phyloP scores from a whole-genome alignment of 1,284 basidiomycete genomes.

The Tilletiopsis washingtonensis region DNA sequence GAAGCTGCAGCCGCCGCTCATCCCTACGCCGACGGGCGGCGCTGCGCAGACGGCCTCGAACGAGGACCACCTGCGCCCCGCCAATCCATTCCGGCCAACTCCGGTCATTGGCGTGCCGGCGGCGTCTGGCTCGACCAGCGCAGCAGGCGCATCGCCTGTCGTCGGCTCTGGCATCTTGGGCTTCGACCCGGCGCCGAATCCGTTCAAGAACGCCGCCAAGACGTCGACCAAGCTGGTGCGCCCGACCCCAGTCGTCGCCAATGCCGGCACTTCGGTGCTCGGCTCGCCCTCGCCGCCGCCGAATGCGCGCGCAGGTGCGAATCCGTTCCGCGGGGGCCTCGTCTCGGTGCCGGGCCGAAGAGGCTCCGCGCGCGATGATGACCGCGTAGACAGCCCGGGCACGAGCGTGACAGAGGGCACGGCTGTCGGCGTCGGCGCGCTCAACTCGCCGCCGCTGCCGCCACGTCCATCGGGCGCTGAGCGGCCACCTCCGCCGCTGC shows the following conservation, averaged over 20 bases:
- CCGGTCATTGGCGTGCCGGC: neutral
- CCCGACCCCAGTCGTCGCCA: slow-evolving; percentile 31
- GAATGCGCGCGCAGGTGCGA: too few relatives aligned
- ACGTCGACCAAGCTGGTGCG: slow-evolving; percentile 24
- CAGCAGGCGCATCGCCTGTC: neutral
- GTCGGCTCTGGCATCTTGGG: slow-evolving; percentile 25
- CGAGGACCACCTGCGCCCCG: too few relatives aligned
- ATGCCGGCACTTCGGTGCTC: slow-evolving; percentile 3
- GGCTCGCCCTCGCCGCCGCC: neutral
- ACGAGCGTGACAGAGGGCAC: too few relatives aligned
- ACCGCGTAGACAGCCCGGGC: too few relatives aligned
- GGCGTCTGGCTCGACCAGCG: slow-evolving; percentile 11
- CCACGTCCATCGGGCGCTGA: slow-evolving; percentile 13
- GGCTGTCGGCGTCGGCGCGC: too few relatives aligned
- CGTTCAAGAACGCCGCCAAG: slow-evolving; percentile 27
- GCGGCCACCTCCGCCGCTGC: slow-evolving; percentile 33
- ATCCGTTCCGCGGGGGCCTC: slow-evolving; percentile 5
- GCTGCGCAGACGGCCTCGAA: neutral
- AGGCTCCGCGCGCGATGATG: neutral
- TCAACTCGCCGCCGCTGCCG: slow-evolving; percentile 19
- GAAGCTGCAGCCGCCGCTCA: neutral
- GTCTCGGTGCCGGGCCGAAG: neutral
- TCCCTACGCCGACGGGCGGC: too few relatives aligned
- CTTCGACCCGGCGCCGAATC: slow-evolving; percentile 38
- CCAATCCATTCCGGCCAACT: slow-evolving; percentile 3